Evolutionary conservation across 306 rosid genomes (phyloP).

Genomic region (Comarum palustre): DNA sequence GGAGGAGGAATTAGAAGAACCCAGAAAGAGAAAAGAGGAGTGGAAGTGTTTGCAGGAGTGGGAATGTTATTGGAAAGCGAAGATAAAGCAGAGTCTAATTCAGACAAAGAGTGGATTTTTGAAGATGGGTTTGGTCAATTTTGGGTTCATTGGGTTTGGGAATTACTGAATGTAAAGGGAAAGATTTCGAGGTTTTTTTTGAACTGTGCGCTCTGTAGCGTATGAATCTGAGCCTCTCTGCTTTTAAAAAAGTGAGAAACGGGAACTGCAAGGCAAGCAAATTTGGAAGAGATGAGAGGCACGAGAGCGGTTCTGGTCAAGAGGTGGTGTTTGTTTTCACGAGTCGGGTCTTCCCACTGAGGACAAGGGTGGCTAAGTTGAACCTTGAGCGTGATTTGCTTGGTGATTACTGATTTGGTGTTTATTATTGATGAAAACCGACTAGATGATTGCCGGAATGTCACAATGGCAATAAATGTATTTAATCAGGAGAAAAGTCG

Average conservation of each 20-base stretch:
- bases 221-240: background rate
- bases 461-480: too few relatives aligned
- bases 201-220: constrained; percentile 33
- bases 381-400: background rate
- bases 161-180: constrained; percentile 24
- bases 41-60: background rate
- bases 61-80: constrained; percentile 14
- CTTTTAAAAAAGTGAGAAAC: constrained; percentile 11
- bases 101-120: constrained; percentile 31
- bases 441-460: background rate
- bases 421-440: background rate
- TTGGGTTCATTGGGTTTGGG: constrained; percentile 5
- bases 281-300: constrained; percentile 11
- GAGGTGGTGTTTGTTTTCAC: background rate
- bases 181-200: constrained; percentile 36
- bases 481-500: too few relatives aligned
- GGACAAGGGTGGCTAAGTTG: too few relatives aligned
- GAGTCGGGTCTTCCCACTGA: too few relatives aligned
- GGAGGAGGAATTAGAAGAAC: background rate
- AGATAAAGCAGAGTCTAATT: background rate
- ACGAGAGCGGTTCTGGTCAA: background rate
- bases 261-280: constrained; percentile 12
- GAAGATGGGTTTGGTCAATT: background rate
- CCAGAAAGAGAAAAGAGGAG: constrained; percentile 22
- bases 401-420: background rate